Conservation (phyloP, 257 asterid genomes). For the Gynochthodes officinalis region DNA sequence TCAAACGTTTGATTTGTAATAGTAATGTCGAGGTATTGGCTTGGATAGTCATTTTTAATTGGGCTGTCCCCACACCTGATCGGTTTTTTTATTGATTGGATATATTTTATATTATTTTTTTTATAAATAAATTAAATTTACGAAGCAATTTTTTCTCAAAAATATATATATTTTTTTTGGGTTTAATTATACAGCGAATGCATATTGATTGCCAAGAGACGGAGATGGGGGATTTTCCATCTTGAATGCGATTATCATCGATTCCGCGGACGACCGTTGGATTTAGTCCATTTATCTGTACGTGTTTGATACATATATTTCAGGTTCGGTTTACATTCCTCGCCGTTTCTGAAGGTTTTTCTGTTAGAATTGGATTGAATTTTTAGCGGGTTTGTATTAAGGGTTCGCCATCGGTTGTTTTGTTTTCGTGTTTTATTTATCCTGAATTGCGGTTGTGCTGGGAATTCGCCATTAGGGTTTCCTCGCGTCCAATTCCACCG, state of each 20-base stretch:
- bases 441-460: not conserved
- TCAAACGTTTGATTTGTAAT: too few species aligned
- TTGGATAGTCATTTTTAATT: too few species aligned
- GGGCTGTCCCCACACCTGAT: too few species aligned
- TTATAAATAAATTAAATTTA: too few species aligned
- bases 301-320: not conserved
- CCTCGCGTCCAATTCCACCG: not conserved
- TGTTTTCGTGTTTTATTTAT: not conserved
- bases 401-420: not conserved
- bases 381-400: not conserved
- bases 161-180: too few species aligned
- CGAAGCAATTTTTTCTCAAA: too few species aligned
- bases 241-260: slow-evolving; percentile 10
- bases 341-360: not conserved
- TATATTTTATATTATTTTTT: too few species aligned
- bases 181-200: too few species aligned
- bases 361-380: not conserved
- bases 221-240: too few species aligned
- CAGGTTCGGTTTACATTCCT: not conserved
- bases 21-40: too few species aligned
- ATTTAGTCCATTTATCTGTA: not conserved
- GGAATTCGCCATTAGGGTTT: slow-evolving; percentile 9
- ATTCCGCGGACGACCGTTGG: slow-evolving; percentile 16
- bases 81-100: too few species aligned
- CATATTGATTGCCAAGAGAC: too few species aligned